Evolutionary conservation across 306 rosid genomes (phyloP).

Genomic region (Rubus idaeus): DNA sequence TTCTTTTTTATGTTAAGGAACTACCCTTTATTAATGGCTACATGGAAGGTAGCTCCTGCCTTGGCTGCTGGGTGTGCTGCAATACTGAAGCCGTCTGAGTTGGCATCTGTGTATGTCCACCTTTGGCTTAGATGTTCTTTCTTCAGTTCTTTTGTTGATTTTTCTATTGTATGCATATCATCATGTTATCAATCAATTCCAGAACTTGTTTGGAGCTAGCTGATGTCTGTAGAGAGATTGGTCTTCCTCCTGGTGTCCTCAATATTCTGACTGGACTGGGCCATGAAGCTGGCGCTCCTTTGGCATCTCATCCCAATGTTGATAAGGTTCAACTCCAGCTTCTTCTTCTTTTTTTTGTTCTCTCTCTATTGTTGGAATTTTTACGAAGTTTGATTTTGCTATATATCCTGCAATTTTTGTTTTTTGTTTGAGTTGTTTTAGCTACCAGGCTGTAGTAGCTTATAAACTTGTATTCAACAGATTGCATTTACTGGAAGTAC

Average conservation of each 20-base stretch:
- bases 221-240: constrained; percentile 70
- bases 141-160: constrained; percentile 16
- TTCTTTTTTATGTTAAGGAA: constrained; percentile 56
- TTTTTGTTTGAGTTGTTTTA: constrained; percentile 11
- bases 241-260: constrained; percentile 80
- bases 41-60: constrained; percentile 99
- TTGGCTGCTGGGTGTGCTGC: constrained; percentile 99
- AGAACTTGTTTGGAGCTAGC: constrained; percentile 93
- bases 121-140: constrained; percentile 21
- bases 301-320: constrained; percentile 86
- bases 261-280: constrained; percentile 91
- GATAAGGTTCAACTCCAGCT: constrained; percentile 63
- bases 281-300: constrained; percentile 95
- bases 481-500: constrained; percentile 97
- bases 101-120: constrained; percentile 80
- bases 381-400: background rate
- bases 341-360: background rate
- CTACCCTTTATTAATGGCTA: constrained; percentile 87
- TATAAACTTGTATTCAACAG: constrained; percentile 44
- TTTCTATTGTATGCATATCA: constrained; percentile 16
- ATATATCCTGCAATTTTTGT: background rate
- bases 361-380: constrained; percentile 22
- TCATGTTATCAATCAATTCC: constrained; percentile 20
- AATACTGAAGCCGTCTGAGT: constrained; percentile 92
- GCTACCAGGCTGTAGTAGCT: constrained; percentile 15